Evolutionary conservation across 768 basidiomycete species (phyloP).

Genomic region (Rhodosporidiobolus sp.): DNA sequence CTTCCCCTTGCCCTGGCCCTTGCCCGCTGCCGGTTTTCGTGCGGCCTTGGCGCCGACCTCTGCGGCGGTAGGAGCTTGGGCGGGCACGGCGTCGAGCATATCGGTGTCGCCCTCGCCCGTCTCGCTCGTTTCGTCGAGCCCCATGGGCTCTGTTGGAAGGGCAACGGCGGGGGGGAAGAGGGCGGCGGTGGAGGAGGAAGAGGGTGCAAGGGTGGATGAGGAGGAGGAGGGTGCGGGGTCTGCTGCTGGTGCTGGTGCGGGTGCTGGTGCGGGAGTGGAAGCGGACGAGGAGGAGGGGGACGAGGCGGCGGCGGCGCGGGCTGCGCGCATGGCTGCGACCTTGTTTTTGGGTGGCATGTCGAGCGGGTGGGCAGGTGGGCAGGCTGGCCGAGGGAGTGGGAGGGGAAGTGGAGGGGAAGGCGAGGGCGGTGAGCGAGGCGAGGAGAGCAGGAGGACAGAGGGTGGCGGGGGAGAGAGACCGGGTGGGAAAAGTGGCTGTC

Average conservation of each 20-base stretch:
- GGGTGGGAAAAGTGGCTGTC: too few species aligned
- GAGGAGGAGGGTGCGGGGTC: conserved; percentile 13
- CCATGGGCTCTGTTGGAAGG: conserved; percentile 38
- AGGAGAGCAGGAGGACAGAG: too few species aligned
- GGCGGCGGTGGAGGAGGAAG: background rate
- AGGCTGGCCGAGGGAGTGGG: background rate
- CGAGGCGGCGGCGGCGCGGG: background rate
- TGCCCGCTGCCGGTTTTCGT: background rate
- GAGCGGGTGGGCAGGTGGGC: background rate
- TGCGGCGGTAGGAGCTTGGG: background rate
- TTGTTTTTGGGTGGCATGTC: conserved; percentile 1
- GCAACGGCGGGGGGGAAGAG: conserved; percentile 25
- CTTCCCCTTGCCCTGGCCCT: conserved; percentile 26
- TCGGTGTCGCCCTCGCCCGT: conserved; percentile 32
- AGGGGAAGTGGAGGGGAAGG: too few species aligned
- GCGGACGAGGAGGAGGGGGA: background rate
- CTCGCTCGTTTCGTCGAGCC: conserved; percentile 30
- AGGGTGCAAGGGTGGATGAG: background rate
- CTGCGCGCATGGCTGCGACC: conserved; percentile 1
- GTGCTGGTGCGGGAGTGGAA: background rate
- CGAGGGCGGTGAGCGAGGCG: too few species aligned
- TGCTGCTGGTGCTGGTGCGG: background rate
- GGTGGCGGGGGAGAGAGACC: too few species aligned
- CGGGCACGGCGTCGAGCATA: conserved; percentile 5
- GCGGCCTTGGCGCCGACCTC: background rate